Conservation (phyloP, 371 early-diverging fungal species). For the Choanephora cucurbitarum region DNA sequence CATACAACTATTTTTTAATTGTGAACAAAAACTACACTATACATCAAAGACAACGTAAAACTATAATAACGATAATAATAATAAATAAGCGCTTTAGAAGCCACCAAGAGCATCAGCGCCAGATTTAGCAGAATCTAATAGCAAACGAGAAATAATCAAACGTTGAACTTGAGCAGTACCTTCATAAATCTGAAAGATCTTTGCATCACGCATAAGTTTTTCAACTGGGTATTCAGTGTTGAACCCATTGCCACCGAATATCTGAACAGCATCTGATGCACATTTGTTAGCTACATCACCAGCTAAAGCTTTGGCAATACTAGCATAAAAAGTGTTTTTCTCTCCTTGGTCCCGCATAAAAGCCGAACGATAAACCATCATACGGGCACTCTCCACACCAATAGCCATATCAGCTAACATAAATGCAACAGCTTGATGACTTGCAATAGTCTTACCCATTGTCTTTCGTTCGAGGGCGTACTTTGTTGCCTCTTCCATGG, state of each 20-base stretch:
- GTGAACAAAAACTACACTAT: background rate
- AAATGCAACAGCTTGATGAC: slow-evolving; percentile 93
- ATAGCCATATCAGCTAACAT: slow-evolving; percentile 97
- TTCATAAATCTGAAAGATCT: slow-evolving; percentile 96
- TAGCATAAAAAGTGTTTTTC: slow-evolving; percentile 92
- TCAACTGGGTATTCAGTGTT: slow-evolving; percentile 89
- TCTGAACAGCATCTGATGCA: slow-evolving; percentile 95
- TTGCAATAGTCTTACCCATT: slow-evolving; percentile 90
- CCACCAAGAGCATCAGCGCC: slow-evolving; percentile 48
- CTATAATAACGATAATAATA: too few relatives aligned
- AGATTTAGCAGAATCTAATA: slow-evolving; percentile 60
- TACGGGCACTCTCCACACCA: slow-evolving; percentile 86
- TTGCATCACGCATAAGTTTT: slow-evolving; percentile 91
- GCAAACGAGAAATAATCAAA: slow-evolving; percentile 78
- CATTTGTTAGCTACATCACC: slow-evolving; percentile 95
- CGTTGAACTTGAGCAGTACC: slow-evolving; percentile 97
- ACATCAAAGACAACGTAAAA: too few relatives aligned
- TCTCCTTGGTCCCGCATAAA: slow-evolving; percentile 85
- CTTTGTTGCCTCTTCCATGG: slow-evolving; percentile 91
- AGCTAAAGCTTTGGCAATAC: slow-evolving; percentile 92
- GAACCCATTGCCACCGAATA: slow-evolving; percentile 96
- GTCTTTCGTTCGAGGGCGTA: slow-evolving; percentile 94
- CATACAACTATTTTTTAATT: slow-evolving; percentile 22
- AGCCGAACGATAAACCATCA: slow-evolving; percentile 85
- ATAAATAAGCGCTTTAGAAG: slow-evolving; percentile 17